phyloP scores from a whole-genome alignment of 306 rosid genomes.

The Nissolia schottii region DNA sequence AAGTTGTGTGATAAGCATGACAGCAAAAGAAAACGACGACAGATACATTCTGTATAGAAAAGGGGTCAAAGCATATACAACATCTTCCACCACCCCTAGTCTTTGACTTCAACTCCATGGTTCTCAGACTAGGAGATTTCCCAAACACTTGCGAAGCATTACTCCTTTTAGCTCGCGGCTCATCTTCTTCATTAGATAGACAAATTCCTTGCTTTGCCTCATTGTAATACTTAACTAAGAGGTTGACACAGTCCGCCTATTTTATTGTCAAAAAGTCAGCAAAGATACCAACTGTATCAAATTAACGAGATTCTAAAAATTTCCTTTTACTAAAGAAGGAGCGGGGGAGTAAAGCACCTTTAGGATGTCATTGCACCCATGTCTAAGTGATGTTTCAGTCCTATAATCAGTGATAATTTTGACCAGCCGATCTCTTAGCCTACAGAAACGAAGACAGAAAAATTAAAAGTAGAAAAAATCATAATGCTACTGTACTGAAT shows the following conservation, averaged over 20 bases:
- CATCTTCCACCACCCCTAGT: slow-evolving; percentile 92
- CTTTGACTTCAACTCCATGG: slow-evolving; percentile 65
- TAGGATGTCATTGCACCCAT: slow-evolving; percentile 94
- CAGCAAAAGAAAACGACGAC: slow-evolving; percentile 80
- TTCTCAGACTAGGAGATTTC: slow-evolving; percentile 46
- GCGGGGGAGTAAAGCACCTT: slow-evolving; percentile 49
- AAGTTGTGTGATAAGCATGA: slow-evolving; percentile 51
- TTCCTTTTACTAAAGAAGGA: background rate
- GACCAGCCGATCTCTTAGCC: slow-evolving; percentile 95
- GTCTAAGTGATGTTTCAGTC: slow-evolving; percentile 93
- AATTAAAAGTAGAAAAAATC: background rate
- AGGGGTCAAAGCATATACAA: slow-evolving; percentile 94
- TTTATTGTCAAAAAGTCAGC: slow-evolving; percentile 25
- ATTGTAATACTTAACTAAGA: slow-evolving; percentile 73
- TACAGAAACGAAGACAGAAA: slow-evolving; percentile 28
- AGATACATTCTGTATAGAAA: slow-evolving; percentile 71
- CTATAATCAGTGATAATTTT: slow-evolving; percentile 88
- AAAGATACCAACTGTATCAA: background rate
- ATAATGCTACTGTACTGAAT: background rate
- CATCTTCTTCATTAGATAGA: slow-evolving; percentile 72
- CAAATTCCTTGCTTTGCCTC: slow-evolving; percentile 88
- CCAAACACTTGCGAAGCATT: slow-evolving; percentile 49
- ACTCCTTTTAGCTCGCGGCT: slow-evolving; percentile 53
- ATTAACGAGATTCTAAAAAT: background rate
- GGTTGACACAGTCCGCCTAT: slow-evolving; percentile 93